A percentile compares a stretch with the other conserved stretches of the same genome.
Evolutionary conservation across 371 early-diverging fungal genomes (phyloP).

Genomic region (Chytridium lagenaria): DNA sequence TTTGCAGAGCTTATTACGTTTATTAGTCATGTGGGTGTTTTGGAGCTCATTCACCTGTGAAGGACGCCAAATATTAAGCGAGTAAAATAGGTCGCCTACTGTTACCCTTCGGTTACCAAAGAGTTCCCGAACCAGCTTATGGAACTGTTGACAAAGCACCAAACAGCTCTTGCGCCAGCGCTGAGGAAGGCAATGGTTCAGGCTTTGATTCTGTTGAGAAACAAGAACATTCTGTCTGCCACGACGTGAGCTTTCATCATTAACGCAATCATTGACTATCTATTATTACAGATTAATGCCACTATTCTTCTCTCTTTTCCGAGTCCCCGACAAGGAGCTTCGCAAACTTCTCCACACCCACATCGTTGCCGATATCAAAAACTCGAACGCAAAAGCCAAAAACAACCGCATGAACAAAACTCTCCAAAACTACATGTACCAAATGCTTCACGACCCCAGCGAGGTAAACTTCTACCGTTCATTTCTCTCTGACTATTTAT

Average conservation of each 20-base stretch:
- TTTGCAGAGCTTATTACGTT: conserved; percentile 88
- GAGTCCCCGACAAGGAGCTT: conserved; percentile 88
- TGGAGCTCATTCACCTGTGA: too few relatives aligned
- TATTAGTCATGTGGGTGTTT: conserved; percentile 72
- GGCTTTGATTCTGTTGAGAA: conserved; percentile 87
- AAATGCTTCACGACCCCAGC: conserved; percentile 71
- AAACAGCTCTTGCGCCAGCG: conserved; percentile 78
- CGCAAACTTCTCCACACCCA: conserved; percentile 85
- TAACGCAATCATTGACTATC: not conserved
- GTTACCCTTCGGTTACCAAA: conserved; percentile 79
- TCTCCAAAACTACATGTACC: conserved; percentile 95
- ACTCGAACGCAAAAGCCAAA: conserved; percentile 86
- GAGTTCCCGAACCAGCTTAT: conserved; percentile 84
- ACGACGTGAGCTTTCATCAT: conserved; percentile 46
- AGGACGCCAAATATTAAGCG: too few relatives aligned
- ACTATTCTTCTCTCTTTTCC: conserved; percentile 92
- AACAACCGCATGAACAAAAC: conserved; percentile 96
- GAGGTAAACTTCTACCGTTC: conserved; percentile 41
- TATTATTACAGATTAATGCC: conserved; percentile 64
- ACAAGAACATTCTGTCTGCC: conserved; percentile 76
- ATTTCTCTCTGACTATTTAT: conserved; percentile 16
- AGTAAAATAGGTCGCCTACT: conserved; percentile 68
- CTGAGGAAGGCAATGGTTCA: conserved; percentile 88
- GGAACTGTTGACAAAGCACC: conserved; percentile 77
- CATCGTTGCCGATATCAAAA: conserved; percentile 93